Base-by-base conservation (phyloP, 164 flowering plant genomes). In the Chimonanthus salicifolius region DNA sequence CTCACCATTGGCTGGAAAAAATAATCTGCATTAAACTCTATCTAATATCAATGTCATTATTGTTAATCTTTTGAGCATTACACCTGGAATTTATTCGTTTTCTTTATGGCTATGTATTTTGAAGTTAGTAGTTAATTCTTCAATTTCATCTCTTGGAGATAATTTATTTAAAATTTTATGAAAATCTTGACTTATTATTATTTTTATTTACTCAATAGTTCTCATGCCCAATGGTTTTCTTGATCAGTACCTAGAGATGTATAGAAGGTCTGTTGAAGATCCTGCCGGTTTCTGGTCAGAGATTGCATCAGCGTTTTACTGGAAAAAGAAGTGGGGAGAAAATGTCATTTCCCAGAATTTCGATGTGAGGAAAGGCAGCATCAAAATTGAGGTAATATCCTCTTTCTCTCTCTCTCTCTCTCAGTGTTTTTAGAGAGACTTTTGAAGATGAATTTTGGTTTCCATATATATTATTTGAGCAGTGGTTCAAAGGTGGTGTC, bases 401-500 rank as follows among this genome's bases (percentile, higher is more conserved):
- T 63, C 50, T 65, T 44, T 51, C 60, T 20, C 16, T 49, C 10
- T 10, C 62, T 63, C 50, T 65, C 47, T 51, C 60, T 20, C 16
- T 49, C 10, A 54, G 72, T 54, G 6, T 5, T 6, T 54, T 43
- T 58, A 6, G 11, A 44, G 11, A 13, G 64, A n/a, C 4, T 16
- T 47, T n/a, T 18, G n/a, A 10, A 33, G 67, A 18, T 45, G 11
- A 54, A 67, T 44, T 49, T 50, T 60, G 45, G 49, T 18, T 43
- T 43, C 13, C 48, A 44, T 75, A 44, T 49, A 16, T 67, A 4
- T 54, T 54, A 8, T 0, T 33, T 68, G 64, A 47, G 71, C 91
- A 95, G 99, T 95, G 99, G 99, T 95, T 95, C 84, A 95, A 92
- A 81, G 97, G 98, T 45, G 99, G 98, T 33, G 64, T 82, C 49